phyloP scores from a whole-genome alignment of 2,329 filamentous ascomycete species.

The Neofusicoccum kwambonambiense region DNA sequence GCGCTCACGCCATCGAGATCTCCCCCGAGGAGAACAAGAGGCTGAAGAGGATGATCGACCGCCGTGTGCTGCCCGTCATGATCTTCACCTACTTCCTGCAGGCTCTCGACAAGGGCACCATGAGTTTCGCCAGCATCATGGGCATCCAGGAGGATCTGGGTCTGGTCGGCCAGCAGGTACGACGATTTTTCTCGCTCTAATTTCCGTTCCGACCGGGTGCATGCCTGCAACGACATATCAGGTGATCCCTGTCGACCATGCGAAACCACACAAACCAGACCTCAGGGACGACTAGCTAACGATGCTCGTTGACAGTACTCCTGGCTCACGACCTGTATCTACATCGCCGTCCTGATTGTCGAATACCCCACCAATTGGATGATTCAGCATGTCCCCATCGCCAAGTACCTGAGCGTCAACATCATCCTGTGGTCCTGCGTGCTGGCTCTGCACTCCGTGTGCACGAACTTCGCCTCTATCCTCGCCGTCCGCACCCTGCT shows the following conservation, averaged over 20 bases:
- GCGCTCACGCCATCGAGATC: slow-evolving; percentile 56
- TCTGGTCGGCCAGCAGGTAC: slow-evolving; percentile 54
- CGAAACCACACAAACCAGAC: not conserved
- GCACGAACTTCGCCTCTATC: slow-evolving; percentile 23
- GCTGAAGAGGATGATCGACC: slow-evolving; percentile 53
- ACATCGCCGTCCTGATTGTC: slow-evolving; percentile 57
- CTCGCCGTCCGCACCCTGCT: slow-evolving; percentile 58
- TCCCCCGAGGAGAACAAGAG: slow-evolving; percentile 59
- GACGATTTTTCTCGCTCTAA: slow-evolving; percentile 22
- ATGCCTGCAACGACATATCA: not conserved
- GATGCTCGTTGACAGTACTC: slow-evolving; percentile 49
- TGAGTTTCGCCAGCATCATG: slow-evolving; percentile 63
- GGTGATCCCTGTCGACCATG: not conserved
- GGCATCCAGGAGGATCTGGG: slow-evolving; percentile 59
- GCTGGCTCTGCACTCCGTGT: not conserved
- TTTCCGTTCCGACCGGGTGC: not conserved
- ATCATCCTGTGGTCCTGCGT: slow-evolving; percentile 52
- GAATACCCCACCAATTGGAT: slow-evolving; percentile 67
- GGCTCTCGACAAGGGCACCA: slow-evolving; percentile 61
- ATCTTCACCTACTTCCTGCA: slow-evolving; percentile 64
- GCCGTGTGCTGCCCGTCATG: slow-evolving; percentile 54
- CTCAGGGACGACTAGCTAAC: not conserved
- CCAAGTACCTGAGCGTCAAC: slow-evolving; percentile 54
- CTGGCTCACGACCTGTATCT: slow-evolving; percentile 54
- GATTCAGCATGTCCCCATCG: slow-evolving; percentile 60